phyloP scores from a whole-genome alignment of 495 filamentous ascomycete genomes.

The Hypoxylon crocopeplum region DNA sequence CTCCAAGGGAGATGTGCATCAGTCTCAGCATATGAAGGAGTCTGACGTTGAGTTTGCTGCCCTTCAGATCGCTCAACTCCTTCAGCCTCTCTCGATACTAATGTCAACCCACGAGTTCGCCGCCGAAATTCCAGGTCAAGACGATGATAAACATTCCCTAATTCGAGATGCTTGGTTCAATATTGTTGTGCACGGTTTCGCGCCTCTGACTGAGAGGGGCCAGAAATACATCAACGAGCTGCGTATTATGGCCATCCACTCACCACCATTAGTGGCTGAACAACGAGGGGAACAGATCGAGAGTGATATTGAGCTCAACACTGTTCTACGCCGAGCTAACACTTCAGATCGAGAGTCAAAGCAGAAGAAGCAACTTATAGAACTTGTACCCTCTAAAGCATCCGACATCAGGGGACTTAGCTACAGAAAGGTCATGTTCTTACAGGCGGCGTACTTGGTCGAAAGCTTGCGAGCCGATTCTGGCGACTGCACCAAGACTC shows the following conservation, averaged over 20 bases:
- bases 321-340: constrained; percentile 82
- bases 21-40: constrained; percentile 65
- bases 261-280: constrained; percentile 82
- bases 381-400: constrained; percentile 74
- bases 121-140: constrained; percentile 48
- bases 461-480: constrained; percentile 82
- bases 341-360: constrained; percentile 75
- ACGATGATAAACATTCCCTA: constrained; percentile 70
- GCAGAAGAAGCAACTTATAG: constrained; percentile 77
- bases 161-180: constrained; percentile 98
- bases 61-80: constrained; percentile 80
- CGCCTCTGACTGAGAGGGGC: constrained; percentile 69
- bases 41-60: constrained; percentile 79
- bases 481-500: constrained; percentile 85
- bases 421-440: constrained; percentile 88
- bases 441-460: constrained; percentile 84
- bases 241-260: constrained; percentile 80
- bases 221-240: constrained; percentile 75
- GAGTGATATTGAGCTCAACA: constrained; percentile 94
- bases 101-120: constrained; percentile 64
- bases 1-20: constrained; percentile 80
- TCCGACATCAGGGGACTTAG: constrained; percentile 78
- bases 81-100: constrained; percentile 80
- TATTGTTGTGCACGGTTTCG: constrained; percentile 90
- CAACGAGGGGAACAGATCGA: constrained; percentile 85